These are phyloP conservation scores for Anthracocystis walkeri DNA, from an alignment of 1,284 basidiomycete species.

Conservation along the genomic window DNA sequence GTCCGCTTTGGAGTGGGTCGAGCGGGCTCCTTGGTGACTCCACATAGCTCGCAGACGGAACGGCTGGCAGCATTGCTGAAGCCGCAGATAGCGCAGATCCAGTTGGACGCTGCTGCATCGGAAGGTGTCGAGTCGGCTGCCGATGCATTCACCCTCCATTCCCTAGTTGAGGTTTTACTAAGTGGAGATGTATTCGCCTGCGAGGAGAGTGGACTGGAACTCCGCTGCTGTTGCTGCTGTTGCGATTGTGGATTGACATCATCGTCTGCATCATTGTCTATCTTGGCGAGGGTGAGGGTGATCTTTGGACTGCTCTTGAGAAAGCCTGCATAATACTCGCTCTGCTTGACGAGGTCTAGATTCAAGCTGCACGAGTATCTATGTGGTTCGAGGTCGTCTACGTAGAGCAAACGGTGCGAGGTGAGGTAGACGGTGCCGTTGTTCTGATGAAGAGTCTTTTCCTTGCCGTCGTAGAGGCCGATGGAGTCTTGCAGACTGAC, in stretches of 20 bases:
- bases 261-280: constrained; percentile 25
- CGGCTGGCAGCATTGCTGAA: constrained; percentile 45
- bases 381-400: constrained; percentile 76
- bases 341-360: constrained; percentile 79
- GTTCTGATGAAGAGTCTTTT: constrained; percentile 82
- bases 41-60: constrained; percentile 54
- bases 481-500: constrained; percentile 59
- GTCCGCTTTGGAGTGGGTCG: constrained; percentile 25
- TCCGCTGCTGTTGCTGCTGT: constrained; percentile 29
- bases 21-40: constrained; percentile 53
- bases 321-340: constrained; percentile 91
- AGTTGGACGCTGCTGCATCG: constrained; percentile 27
- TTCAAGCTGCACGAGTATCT: constrained; percentile 71
- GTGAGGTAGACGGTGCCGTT: constrained; percentile 81
- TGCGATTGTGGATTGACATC: constrained; percentile 5
- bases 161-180: constrained; percentile 28
- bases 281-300: constrained; percentile 74
- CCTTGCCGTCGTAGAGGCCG: constrained; percentile 73
- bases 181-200: constrained; percentile 3
- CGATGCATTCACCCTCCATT: constrained; percentile 40
- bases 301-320: constrained; percentile 91
- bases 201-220: constrained; percentile 28
- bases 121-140: constrained; percentile 36
- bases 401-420: constrained; percentile 85
- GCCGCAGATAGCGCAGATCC: constrained; percentile 63